Evolutionary conservation across 2,329 filamentous ascomycete species (phyloP), one percentile per base, ranked within the genome.

Genomic region (Penicillium sp.): DNA sequence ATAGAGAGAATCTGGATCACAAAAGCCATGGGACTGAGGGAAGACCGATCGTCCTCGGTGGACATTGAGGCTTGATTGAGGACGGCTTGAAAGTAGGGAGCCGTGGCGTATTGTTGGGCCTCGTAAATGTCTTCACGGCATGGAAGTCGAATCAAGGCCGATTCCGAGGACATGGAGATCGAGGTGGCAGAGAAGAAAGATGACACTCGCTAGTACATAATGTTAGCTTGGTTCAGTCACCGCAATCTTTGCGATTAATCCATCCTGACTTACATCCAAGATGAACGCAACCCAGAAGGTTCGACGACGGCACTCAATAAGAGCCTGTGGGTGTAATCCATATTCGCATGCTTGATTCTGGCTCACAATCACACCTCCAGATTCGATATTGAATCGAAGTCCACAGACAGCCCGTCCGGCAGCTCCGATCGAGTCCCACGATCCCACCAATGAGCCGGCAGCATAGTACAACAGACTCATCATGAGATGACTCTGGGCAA

Each of bases 211-310:
- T 83, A 39, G 69, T 63, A 17, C 5, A 42, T 15, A 22, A 49
- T 28, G n/a, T 61, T 67, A 37, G 71, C 60, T 50, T 15, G 35
- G 1, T 39, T n/a, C 43, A 39, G 60, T 31, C n/a, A 28, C 25
- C 15, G 14, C 5, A n/a, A 3, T 4, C 7, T 41, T 2, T 14
- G 20, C 8, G 7, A 6, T 6, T 7, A 11, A 39, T 39, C 1
- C 20, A 5, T 15, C n/a, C 10, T 2, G 2, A 52, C 81, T 78
- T 74, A 83, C 82, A 75, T 92, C 90, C 72, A 90, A 82, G 66
- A 91, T 77, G 65, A 88, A 90, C 54, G 86, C 83, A 31, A 86
- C 85, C 89, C 89, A 92, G 68, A 91, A 88, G 0, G 88, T 91
- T 57, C 90, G 82, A 63, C 89, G 82, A 60, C 86, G 83, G 66